Evolutionary conservation across 108 stramenopile species (phyloP), one percentile per base, ranked within the genome.

Genomic region (Skeletonema grethae): DNA sequence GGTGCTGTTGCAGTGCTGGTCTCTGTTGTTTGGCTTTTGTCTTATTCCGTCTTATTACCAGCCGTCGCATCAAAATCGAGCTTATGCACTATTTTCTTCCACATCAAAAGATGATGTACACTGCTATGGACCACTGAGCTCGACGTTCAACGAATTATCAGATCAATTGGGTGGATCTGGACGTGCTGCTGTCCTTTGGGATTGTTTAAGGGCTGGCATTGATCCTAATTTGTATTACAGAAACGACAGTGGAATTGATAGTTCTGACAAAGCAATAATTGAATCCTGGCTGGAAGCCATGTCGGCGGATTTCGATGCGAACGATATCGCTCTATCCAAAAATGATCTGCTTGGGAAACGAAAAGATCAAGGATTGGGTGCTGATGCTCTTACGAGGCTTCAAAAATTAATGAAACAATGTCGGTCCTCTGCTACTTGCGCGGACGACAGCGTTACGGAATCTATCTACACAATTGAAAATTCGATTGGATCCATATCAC

Each of bases 151-250:
- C 5, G 84, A 88, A 63, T 77, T 86, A 11, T 59, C 75, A 0
- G 35, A 73, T 29, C n/a, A 62, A 36, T 57, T 88, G 13, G 76
- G 78, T 22, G 87, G 87, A 12, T 79, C 63, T 62, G 87, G 87
- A 10, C 77, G 85, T 32, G 82, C 87, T 9, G 53, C 73, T 29
- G 76, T 67, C 12, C 71, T 82, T 61, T 86, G 85, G 84, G 82
- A 88, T 29, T 84, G 77, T 61, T 76, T 79, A 28, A 61, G 84
- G 10, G 36, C 71, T 34, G 87, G 87, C 2, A 67, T 88, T 10
- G 87, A 88, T 79, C 87, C 87, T 12, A 43, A 70, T 16, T 86
- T 85, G 82, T 88, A 77, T 63, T 84, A 66, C 55, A 36, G 35
- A 48, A 16, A 32, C 38, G 31, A 63, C 15, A 5, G 9, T 39